These are phyloP conservation scores for Ottelia alismoides DNA, from an alignment of 106 monocot species.

Conservation along the genomic window DNA sequence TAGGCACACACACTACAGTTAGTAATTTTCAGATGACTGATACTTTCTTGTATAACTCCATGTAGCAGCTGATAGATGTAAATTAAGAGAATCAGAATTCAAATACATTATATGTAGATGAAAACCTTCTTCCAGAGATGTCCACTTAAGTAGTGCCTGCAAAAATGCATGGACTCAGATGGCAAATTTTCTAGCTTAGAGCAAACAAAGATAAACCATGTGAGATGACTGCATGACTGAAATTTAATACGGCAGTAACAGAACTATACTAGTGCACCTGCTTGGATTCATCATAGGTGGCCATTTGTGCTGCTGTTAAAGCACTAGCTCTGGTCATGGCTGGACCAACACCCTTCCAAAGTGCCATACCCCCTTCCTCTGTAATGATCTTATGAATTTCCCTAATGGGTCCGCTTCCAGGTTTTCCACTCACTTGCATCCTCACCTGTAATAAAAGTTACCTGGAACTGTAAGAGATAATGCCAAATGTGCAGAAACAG, in stretches of 20 bases:
- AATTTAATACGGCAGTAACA: no score
- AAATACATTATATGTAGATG: slow-evolving; percentile 88
- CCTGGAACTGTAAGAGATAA: neutral
- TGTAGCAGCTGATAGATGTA: no score
- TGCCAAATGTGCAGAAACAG: neutral
- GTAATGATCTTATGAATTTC: slow-evolving; percentile 40
- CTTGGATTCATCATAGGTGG: slow-evolving; percentile 94
- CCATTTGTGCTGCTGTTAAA: slow-evolving; percentile 85
- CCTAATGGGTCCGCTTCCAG: slow-evolving; percentile 28
- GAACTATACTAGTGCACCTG: slow-evolving; percentile 32
- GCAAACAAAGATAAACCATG: slow-evolving; percentile 3
- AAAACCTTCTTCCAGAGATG: slow-evolving; percentile 79
- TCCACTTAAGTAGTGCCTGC: slow-evolving; percentile 70
- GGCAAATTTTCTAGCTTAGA: no score
- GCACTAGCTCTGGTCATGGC: slow-evolving; percentile 83
- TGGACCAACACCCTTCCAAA: slow-evolving; percentile 97
- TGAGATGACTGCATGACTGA: no score
- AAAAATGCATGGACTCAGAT: no score
- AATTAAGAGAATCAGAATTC: no score
- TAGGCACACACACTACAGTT: slow-evolving; percentile 6
- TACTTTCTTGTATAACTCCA: no score
- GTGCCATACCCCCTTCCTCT: slow-evolving; percentile 54
- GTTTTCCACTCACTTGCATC: slow-evolving; percentile 62
- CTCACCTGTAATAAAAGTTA: slow-evolving; percentile 45
- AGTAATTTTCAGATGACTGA: neutral